These are phyloP conservation scores for Cutaneotrichosporon sp. DNA, from an alignment of 1,284 basidiomycete genomes.

Conservation along the genomic window DNA sequence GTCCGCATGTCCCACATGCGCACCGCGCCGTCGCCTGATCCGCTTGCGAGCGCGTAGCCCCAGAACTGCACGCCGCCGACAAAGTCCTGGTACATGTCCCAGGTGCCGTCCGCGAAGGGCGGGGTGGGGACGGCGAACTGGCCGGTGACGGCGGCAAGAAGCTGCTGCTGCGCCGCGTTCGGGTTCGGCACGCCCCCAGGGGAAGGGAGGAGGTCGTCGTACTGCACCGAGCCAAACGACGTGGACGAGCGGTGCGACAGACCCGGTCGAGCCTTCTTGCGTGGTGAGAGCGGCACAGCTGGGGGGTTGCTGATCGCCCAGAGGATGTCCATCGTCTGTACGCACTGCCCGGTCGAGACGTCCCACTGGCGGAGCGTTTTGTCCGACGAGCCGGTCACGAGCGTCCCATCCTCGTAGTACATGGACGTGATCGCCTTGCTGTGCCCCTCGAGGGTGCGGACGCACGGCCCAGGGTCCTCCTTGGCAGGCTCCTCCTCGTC, in stretches of 20 bases:
- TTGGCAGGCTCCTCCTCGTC: conserved; percentile 31
- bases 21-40: conserved; percentile 94
- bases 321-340: conserved; percentile 99
- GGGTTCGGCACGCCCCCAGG: conserved; percentile 25
- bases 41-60: conserved; percentile 96
- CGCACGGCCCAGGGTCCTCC: conserved; percentile 66
- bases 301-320: conserved; percentile 97
- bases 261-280: conserved; percentile 29
- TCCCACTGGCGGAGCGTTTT: conserved; percentile 99
- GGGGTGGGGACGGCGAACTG: conserved; percentile 78
- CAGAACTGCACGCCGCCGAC: conserved; percentile 98
- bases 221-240: conserved; percentile 51
- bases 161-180: conserved; percentile 2
- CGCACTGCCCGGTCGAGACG: conserved; percentile 92
- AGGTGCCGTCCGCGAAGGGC: conserved; percentile 79
- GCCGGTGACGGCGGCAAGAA: conserved; percentile 49
- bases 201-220: conserved; percentile 55
- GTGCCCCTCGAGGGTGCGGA: conserved; percentile 83
- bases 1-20: conserved; percentile 99
- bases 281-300: conserved; percentile 45
- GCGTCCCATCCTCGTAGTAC: conserved; percentile 91
- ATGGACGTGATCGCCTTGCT: conserved; percentile 87
- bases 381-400: conserved; percentile 96
- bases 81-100: conserved; percentile 97
- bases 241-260: conserved; percentile 48